Evolutionary conservation across 176 grass and related monocot genomes (phyloP), one percentile per base, ranked within the genome.

Genomic region (Zoysia pacifica): DNA sequence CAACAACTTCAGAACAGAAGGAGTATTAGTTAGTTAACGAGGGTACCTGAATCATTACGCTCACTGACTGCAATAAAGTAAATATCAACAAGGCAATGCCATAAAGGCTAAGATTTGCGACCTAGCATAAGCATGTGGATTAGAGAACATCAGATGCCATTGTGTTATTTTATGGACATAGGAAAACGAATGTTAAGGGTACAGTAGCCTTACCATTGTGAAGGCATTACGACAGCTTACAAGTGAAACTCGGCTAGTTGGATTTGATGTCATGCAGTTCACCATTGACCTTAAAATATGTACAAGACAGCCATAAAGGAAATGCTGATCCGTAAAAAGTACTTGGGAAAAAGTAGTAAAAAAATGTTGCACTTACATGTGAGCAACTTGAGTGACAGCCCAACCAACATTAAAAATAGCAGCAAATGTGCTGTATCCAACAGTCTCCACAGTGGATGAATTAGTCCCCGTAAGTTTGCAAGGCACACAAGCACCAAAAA

Each of bases 161-260:
- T 77, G 35, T 62, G 70, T 70, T 58, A n/a, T 56, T 68, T 53
- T 56, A 67, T 65, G 63, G 40, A 35, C 14, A 48, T n/a, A 10
- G 65, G 19, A 65, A 13, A 90, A 73, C 58, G 20, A 89, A 78
- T 49, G 14, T 71, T 6, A 44, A 44, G 42, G 70, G 73, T 70
- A 74, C 68, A 62, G 45, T 71, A 70, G 77, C 75, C 73, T 86
- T 75, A 98, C 95, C 95, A 98, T 98, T 53, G 96, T 93, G 85
- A 98, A 98, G 62, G 96, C 96, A 88, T 98, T 98, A 56, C 92
- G 96, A 48, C 96, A 98, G 83, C 96, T 98, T 65, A 93, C 90
- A 86, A 98, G 79, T 79, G 92, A 85, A 89, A 98, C 92, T 83
- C 92, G 86, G 83, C 96, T 95, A 81, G 88, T 93, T 73, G 96